Percentiles rank a stretch among this genome's conserved stretches.
Conservation (phyloP, 345 rosid species). For the Euphorbia lathyris region DNA sequence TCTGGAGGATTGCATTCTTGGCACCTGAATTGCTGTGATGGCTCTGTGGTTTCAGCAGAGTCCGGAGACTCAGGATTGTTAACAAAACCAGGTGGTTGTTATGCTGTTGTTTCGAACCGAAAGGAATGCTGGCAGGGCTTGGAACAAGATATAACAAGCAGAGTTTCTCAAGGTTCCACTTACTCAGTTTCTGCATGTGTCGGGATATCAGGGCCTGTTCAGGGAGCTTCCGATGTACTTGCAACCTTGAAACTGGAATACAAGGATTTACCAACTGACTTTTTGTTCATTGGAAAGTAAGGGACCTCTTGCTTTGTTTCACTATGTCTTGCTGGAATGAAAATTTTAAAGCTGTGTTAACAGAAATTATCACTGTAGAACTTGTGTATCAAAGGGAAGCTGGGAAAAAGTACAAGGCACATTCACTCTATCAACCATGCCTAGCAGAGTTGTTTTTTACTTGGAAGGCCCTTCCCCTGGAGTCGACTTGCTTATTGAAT, state of each 20-base stretch:
- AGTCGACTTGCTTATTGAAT: slow-evolving; percentile 64
- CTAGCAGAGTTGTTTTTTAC: slow-evolving; percentile 66
- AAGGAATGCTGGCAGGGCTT: slow-evolving; percentile 89
- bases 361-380: slow-evolving; percentile 40
- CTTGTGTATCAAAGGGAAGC: slow-evolving; percentile 50
- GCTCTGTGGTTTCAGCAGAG: slow-evolving; percentile 52
- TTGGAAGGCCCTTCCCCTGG: slow-evolving; percentile 95
- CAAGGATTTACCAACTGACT: slow-evolving; percentile 46
- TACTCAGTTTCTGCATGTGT: slow-evolving; percentile 68
- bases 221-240: slow-evolving; percentile 53
- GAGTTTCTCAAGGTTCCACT: slow-evolving; percentile 49
- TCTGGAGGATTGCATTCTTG: slow-evolving; percentile 65
- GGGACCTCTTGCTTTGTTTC: slow-evolving; percentile 16
- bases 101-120: slow-evolving; percentile 79
- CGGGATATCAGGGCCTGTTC: slow-evolving; percentile 63
- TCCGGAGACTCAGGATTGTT: slow-evolving; percentile 34
- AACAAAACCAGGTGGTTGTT: slow-evolving; percentile 33
- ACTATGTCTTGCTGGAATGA: not conserved
- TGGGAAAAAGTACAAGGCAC: slow-evolving; percentile 82
- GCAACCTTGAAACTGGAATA: slow-evolving; percentile 76
- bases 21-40: slow-evolving; percentile 70
- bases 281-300: slow-evolving; percentile 76
- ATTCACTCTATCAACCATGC: slow-evolving; percentile 59
- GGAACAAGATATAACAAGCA: slow-evolving; percentile 81
- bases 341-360: slow-evolving; percentile 1